Evolutionary conservation across 2,329 filamentous ascomycete genomes (phyloP).

Genomic region (Fonsecaea pedrosoi): DNA sequence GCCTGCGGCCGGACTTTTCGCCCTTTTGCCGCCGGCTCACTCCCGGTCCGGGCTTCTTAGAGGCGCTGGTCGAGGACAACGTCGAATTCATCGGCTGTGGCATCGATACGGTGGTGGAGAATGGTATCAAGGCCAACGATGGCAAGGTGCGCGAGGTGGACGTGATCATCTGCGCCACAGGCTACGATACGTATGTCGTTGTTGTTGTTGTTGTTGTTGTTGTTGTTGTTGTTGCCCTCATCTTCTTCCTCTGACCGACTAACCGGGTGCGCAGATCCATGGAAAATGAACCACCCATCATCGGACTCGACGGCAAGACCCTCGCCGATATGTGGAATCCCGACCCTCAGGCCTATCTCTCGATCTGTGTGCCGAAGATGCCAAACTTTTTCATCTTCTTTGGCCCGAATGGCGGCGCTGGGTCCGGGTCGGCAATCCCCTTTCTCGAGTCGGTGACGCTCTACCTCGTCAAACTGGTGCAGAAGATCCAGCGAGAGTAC

Average conservation of each 20-base stretch:
- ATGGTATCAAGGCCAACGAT: constrained; percentile 47
- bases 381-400: constrained; percentile 46
- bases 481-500: constrained; percentile 24
- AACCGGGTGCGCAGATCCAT: constrained; percentile 19
- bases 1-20: constrained; percentile 29
- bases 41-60: constrained; percentile 70
- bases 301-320: constrained; percentile 42
- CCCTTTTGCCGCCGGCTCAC: constrained; percentile 49
- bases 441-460: constrained; percentile 14
- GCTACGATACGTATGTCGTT: constrained; percentile 41
- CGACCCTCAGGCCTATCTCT: constrained; percentile 45
- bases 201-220: neutral
- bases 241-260: neutral
- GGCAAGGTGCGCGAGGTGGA: constrained; percentile 32
- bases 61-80: constrained; percentile 66
- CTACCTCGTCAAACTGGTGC: constrained; percentile 11
- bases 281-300: constrained; percentile 39
- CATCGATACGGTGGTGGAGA: constrained; percentile 65
- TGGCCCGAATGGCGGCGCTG: constrained; percentile 38
- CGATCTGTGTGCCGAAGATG: constrained; percentile 36
- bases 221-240: neutral
- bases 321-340: constrained; percentile 45
- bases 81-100: constrained; percentile 64
- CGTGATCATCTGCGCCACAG: constrained; percentile 47
- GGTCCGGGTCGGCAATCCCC: constrained; percentile 3